phyloP scores from a whole-genome alignment of 352 stramenopile genomes.

The Hyaloperonospora arabidopsidis region DNA sequence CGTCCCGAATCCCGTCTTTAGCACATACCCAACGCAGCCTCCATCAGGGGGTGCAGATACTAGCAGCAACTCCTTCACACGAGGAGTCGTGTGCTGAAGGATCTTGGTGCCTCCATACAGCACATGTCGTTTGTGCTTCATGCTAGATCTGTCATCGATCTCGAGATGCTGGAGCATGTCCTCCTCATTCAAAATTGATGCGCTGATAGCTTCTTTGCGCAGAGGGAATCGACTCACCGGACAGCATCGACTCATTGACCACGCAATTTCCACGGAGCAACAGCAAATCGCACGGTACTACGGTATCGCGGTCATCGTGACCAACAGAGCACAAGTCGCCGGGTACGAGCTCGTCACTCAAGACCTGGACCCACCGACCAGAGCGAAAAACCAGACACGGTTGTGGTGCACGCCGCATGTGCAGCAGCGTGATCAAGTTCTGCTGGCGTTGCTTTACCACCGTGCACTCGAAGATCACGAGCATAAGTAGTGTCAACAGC shows the following conservation, averaged over 20 bases:
- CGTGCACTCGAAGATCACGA: constrained; percentile 97
- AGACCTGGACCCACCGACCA: constrained; percentile 73
- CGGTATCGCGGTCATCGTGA: constrained; percentile 58
- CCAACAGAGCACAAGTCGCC: constrained; percentile 91
- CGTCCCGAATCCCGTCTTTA: constrained; percentile 96
- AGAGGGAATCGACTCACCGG: constrained; percentile 97
- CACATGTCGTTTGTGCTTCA: constrained; percentile 82
- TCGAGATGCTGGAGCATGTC: constrained; percentile 69
- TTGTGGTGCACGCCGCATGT: constrained; percentile 84
- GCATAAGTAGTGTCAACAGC: constrained; percentile 96
- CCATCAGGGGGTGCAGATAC: constrained; percentile 80
- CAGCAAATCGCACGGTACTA: constrained; percentile 92
- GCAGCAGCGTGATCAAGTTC: constrained; percentile 90
- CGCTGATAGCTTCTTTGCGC: constrained; percentile 89
- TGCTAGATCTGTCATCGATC: constrained; percentile 70
- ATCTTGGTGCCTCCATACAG: constrained; percentile 89
- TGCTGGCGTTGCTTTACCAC: constrained; percentile 93
- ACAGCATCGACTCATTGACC: constrained; percentile 99
- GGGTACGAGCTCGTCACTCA: constrained; percentile 83
- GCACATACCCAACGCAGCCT: constrained; percentile 91
- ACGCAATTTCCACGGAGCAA: constrained; percentile 93
- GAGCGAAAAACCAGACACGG: constrained; percentile 88
- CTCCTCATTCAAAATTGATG: constrained; percentile 53
- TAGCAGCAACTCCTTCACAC: constrained; percentile 25
- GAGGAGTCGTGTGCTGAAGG: constrained; percentile 60